Percentiles rank a stretch among this genome's conserved stretches.
These are phyloP conservation scores for Graphilbum ipis-grandicollis DNA, from an alignment of 2,329 filamentous ascomycete species.

Conservation along the genomic window DNA sequence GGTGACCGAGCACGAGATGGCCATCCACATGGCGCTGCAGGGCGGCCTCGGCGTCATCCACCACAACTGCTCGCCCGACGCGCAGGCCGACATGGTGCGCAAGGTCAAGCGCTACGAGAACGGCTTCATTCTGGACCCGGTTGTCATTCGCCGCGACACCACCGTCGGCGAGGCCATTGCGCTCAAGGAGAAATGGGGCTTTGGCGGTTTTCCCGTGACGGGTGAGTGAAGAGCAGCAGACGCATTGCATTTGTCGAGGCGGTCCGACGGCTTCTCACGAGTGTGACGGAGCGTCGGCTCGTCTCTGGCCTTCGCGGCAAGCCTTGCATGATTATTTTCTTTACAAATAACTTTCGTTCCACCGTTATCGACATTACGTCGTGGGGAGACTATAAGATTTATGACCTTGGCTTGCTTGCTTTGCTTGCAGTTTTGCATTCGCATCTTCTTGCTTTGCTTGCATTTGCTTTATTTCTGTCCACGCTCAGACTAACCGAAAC, in stretches of 20 bases:
- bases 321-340: slow-evolving; percentile 59
- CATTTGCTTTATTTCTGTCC: slow-evolving; percentile 1
- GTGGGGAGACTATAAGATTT: slow-evolving; percentile 53
- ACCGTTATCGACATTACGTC: slow-evolving; percentile 76
- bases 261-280: no score
- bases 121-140: slow-evolving; percentile 91
- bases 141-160: slow-evolving; percentile 74
- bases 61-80: slow-evolving; percentile 97
- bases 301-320: background rate
- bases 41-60: slow-evolving; percentile 89
- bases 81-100: slow-evolving; percentile 95
- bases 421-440: slow-evolving; percentile 8
- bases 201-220: slow-evolving; percentile 95
- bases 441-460: no score
- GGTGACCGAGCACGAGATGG: slow-evolving; percentile 98
- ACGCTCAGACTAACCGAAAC: no score
- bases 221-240: slow-evolving; percentile 71
- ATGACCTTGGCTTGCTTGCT: slow-evolving; percentile 2
- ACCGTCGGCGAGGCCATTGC: slow-evolving; percentile 83
- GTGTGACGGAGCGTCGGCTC: no score
- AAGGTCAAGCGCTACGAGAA: slow-evolving; percentile 99
- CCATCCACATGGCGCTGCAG: slow-evolving; percentile 86
- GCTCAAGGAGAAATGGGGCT: slow-evolving; percentile 95
- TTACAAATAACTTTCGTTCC: slow-evolving; percentile 99
- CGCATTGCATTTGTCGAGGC: no score